These are phyloP conservation scores for Phytophthora capsici DNA, from an alignment of 352 stramenopile species.

Conservation along the genomic window DNA sequence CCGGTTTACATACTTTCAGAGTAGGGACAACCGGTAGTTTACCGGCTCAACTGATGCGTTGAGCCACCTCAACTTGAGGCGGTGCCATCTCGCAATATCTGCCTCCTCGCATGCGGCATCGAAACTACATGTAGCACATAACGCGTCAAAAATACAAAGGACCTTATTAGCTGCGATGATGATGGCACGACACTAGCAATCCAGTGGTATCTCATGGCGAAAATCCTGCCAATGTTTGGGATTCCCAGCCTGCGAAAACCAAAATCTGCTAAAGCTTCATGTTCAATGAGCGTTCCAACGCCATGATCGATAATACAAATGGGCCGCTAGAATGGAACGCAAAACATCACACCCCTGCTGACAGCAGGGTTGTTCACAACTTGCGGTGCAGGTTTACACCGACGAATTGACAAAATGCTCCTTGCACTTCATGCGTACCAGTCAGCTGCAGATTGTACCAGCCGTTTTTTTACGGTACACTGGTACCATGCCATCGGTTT, in stretches of 20 bases:
- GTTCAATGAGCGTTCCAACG: constrained; percentile 2
- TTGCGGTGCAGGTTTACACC: neutral
- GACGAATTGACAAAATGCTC: neutral
- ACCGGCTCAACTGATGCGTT: too few relatives aligned
- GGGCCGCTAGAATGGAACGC: neutral
- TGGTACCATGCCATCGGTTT: neutral
- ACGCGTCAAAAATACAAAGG: neutral
- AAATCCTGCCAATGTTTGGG: neutral
- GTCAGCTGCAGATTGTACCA: constrained; percentile 1
- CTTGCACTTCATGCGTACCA: constrained; percentile 4
- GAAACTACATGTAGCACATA: neutral
- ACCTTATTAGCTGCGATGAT: neutral
- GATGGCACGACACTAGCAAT: constrained; percentile 1
- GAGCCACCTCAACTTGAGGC: too few relatives aligned
- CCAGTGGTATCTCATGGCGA: constrained; percentile 3
- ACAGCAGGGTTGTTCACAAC: too few relatives aligned
- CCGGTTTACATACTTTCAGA: too few relatives aligned
- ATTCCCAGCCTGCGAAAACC: too few relatives aligned
- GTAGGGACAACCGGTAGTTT: too few relatives aligned
- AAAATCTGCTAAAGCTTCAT: neutral
- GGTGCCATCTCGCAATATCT: constrained; percentile 1
- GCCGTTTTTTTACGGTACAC: too few relatives aligned
- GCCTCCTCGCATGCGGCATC: neutral
- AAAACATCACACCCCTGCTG: neutral
- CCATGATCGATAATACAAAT: too few relatives aligned